A percentile compares a stretch with the other conserved stretches of the same genome.
Evolutionary conservation across 371 early-diverging fungal genomes (phyloP).

Genomic region (Lichtheimia hyalospora): DNA sequence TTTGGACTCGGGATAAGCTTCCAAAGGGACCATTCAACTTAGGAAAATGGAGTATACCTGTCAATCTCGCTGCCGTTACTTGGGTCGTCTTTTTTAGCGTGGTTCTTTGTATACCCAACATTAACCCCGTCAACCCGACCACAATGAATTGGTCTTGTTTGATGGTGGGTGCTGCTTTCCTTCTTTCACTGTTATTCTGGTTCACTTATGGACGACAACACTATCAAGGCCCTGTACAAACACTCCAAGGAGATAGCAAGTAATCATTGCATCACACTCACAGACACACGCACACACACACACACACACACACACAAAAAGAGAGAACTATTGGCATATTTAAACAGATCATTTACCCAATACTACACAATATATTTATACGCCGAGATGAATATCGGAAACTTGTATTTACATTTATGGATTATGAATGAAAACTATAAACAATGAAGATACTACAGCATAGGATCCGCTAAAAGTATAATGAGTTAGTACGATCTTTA

Average conservation of each 20-base stretch:
- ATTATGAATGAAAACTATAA: neutral
- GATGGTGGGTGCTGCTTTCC: conserved; percentile 19
- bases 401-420: neutral
- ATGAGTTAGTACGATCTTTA: neutral
- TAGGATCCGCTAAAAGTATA: neutral
- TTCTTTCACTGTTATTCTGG: conserved; percentile 21
- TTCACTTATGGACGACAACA: conserved; percentile 12
- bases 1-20: conserved; percentile 13
- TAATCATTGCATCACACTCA: neutral
- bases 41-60: conserved; percentile 17
- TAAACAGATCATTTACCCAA: neutral
- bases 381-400: neutral
- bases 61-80: conserved; percentile 18
- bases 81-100: conserved; percentile 27
- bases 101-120: conserved; percentile 20
- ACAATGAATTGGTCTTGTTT: conserved; percentile 23
- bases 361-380: neutral
- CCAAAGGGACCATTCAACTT: conserved; percentile 20
- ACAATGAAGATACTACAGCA: neutral
- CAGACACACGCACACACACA: too few species aligned
- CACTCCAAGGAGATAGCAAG: neutral
- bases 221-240: conserved; percentile 32
- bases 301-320: too few species aligned
- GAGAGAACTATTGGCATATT: neutral
- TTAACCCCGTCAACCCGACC: conserved; percentile 9